Evolutionary conservation across 495 filamentous ascomycete species (phyloP), one percentile per base, ranked within the genome.

Genomic region (Aspergillus affinis): DNA sequence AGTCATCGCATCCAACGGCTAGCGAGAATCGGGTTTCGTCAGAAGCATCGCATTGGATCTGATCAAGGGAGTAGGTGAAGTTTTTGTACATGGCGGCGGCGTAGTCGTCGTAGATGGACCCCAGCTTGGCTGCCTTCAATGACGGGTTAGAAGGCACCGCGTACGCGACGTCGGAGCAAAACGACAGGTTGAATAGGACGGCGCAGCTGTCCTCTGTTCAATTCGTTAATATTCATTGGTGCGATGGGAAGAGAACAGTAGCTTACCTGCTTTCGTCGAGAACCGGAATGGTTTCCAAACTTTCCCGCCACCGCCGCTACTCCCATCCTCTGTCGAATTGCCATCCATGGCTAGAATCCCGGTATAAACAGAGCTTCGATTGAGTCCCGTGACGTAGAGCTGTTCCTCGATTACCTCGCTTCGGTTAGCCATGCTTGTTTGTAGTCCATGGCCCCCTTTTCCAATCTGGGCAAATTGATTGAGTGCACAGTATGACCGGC

Each of bases 91-190:
- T 76, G 10, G 55, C 61, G 5, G 68, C 56, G 2, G 90, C 85
- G 57, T 85, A 78, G 26, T 82, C 66, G 66, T 96, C 90, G 73
- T 96, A 96, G 64, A 87, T 85, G 0, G 75, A 66, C 3, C 78
- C 84, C 5, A 94, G 80, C 9, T 72, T 65, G 3, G 75, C 71
- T 52, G 74, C 72, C 58, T 75, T 66, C 29, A 70, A 52, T 5
- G 68, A 58, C 4, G 87, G 82, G 65, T 95, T 94, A 54, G 86
- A 84, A 0, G 94, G 94, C 0, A 97, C 94, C 20, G 95, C 88
- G 72, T 97, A 96, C 48, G 92, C 90, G 50, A 93, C 84, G 59
- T 94, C 84, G 54, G 83, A 81, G 77, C 94, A 99, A 72, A 97
- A 93, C 4, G 80, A 72, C 18, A 99, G 85, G 67, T 93, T 85